These are phyloP conservation scores for Bisporella sp. DNA, from an alignment of 2,329 filamentous ascomycete genomes.

Conservation along the genomic window DNA sequence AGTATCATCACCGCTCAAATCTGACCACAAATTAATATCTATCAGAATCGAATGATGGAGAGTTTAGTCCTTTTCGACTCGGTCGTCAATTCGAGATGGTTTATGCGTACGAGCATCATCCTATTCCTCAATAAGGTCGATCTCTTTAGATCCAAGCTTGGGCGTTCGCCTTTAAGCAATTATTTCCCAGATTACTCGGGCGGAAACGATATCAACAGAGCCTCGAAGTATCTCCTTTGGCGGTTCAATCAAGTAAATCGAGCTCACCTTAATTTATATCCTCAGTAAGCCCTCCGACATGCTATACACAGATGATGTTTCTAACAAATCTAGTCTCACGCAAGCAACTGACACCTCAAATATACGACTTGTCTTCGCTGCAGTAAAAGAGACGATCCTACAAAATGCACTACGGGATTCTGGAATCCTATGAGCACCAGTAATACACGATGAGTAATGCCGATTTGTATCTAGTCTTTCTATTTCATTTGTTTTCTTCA, in stretches of 20 bases:
- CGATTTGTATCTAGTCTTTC: conserved; percentile 13
- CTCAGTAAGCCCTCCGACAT: conserved; percentile 63
- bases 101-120: conserved; percentile 98
- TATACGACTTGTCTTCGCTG: conserved; percentile 93
- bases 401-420: conserved; percentile 98
- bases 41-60: conserved; percentile 98
- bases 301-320: neutral
- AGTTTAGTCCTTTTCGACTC: conserved; percentile 94
- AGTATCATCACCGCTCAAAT: conserved; percentile 20
- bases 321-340: conserved; percentile 61
- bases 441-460: conserved; percentile 18
- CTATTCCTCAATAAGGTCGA: conserved; percentile 99
- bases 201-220: conserved; percentile 95
- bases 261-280: conserved; percentile 92
- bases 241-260: conserved; percentile 98
- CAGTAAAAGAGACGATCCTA: conserved; percentile 96
- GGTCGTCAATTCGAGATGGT: conserved; percentile 98
- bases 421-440: conserved; percentile 67
- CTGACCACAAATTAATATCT: conserved; percentile 12
- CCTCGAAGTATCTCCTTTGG: conserved; percentile 96
- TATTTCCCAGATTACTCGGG: conserved; percentile 98
- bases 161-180: conserved; percentile 80
- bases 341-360: conserved; percentile 99
- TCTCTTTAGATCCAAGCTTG: conserved; percentile 91
- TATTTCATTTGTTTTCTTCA: conserved; percentile 9